Percentiles rank a stretch among this genome's conserved stretches.
Conservation (phyloP, 805 yeast genomes). For the Ogataea philodendri region DNA sequence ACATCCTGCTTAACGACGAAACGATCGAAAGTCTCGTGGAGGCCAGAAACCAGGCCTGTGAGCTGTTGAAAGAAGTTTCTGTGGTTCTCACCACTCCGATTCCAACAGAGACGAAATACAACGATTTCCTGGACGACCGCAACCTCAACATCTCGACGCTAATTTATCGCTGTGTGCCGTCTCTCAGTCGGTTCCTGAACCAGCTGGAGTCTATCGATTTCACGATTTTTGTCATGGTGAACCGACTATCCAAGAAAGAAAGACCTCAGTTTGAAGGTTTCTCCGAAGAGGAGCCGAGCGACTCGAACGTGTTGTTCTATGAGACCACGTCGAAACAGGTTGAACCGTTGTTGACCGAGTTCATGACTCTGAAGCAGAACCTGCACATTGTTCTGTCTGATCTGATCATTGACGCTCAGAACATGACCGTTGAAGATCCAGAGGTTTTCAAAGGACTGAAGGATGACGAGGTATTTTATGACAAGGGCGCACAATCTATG, state of each 20-base stretch:
- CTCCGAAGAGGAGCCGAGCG: constrained; percentile 24
- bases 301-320: constrained; percentile 28
- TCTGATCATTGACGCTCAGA: constrained; percentile 65
- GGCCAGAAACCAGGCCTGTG: constrained; percentile 38
- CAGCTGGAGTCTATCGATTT: constrained; percentile 61
- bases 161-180: constrained; percentile 51
- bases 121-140: constrained; percentile 36
- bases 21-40: constrained; percentile 40
- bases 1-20: constrained; percentile 49
- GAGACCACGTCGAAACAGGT: constrained; percentile 34
- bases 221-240: constrained; percentile 43
- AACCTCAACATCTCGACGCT: constrained; percentile 53
- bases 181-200: constrained; percentile 49
- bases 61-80: constrained; percentile 42
- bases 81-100: constrained; percentile 41
- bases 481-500: constrained; percentile 37
- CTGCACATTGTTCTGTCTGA: constrained; percentile 59
- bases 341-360: constrained; percentile 60
- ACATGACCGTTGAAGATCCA: constrained; percentile 69
- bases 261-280: constrained; percentile 22
- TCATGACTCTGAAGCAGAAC: constrained; percentile 69
- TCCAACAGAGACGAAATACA: constrained; percentile 24
- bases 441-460: constrained; percentile 65
- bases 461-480: constrained; percentile 49
- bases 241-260: constrained; percentile 24